These are phyloP conservation scores for Fomitopsis pinicola DNA, from an alignment of 1,284 basidiomycete species.

Conservation along the genomic window DNA sequence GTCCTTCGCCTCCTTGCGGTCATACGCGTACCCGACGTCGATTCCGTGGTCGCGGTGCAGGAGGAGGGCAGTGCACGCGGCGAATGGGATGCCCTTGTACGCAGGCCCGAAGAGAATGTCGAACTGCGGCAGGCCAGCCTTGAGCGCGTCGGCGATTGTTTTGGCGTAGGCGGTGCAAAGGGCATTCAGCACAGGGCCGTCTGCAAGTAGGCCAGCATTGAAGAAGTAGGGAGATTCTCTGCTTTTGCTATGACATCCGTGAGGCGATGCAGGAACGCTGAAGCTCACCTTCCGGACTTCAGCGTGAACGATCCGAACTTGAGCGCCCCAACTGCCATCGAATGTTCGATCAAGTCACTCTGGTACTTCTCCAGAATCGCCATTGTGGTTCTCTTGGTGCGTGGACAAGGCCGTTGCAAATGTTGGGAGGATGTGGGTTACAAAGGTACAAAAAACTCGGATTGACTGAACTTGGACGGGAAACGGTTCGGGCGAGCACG, in stretches of 20 bases:
- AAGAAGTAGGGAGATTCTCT: too few species aligned
- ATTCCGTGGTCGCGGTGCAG: constrained; percentile 66
- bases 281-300: constrained; percentile 91
- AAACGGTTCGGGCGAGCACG: too few species aligned
- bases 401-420: too few species aligned
- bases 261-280: too few species aligned
- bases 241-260: too few species aligned
- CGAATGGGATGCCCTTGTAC: constrained; percentile 97
- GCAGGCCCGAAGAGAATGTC: constrained; percentile 96
- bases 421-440: too few species aligned
- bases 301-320: constrained; percentile 89
- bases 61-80: constrained; percentile 81
- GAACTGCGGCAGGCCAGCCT: constrained; percentile 56
- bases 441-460: too few species aligned
- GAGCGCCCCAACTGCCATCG: constrained; percentile 60
- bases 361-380: constrained; percentile 38
- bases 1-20: constrained; percentile 94
- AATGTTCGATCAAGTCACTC: constrained; percentile 42
- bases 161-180: constrained; percentile 87
- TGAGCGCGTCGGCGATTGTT: constrained; percentile 51
- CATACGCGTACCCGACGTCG: constrained; percentile 83
- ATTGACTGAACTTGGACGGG: too few species aligned
- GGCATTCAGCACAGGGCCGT: constrained; percentile 76
- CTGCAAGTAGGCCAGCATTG: constrained; percentile 88
- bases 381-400: too few species aligned